Evolutionary conservation across 2,329 filamentous ascomycete species (phyloP), one percentile per base, ranked within the genome.

Genomic region (Sclerotiophoma versabilis): DNA sequence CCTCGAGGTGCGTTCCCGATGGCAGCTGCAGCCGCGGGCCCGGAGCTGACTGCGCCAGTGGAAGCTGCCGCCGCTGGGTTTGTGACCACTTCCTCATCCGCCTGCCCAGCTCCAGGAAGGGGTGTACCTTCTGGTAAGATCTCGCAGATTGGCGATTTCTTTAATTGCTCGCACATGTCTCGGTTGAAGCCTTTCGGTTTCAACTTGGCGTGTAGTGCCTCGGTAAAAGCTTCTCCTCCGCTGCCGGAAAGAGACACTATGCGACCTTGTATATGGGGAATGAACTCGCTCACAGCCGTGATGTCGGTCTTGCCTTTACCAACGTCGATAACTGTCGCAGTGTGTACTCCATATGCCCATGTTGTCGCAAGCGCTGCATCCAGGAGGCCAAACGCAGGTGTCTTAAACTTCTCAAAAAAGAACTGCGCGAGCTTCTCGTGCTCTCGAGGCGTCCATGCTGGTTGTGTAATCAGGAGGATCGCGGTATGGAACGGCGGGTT

Each of bases 321-420:
- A 55, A 99, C 89, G 73, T 99, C 95, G 20, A 99, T 83, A 17
- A 99, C 85, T 0, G 92, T 95, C 68, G 95, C 88, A 64, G 86
- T 92, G 26, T 87, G 83, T 25, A 92, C 83, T 10, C 92, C 93
- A 70, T 96, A 98, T 51, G 95, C 87, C 68, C 86, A 88, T 53
- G 80, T 88, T 0, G 92, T 90, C 22, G 95, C 93, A 39, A 96
- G 79, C 3, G 91, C 93, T 64, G 92, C 89, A 76, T 98, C 91
- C 79, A 99, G 89, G 59, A 98, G 83, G 65, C 90, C 93, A 45
- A 99, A 89, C 0, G 91, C 92, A 0, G 95, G 95, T 0, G 92
- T 95, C 79, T 93, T 95, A 72, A 96, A 96, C 77, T 95, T 96
- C 77, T 99, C 95, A 69, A 99, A 99, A 61, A 98, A 86, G 80